Evolutionary conservation across 2,329 filamentous ascomycete genomes (phyloP).

Genomic region (Sclerotinia nivalis): DNA sequence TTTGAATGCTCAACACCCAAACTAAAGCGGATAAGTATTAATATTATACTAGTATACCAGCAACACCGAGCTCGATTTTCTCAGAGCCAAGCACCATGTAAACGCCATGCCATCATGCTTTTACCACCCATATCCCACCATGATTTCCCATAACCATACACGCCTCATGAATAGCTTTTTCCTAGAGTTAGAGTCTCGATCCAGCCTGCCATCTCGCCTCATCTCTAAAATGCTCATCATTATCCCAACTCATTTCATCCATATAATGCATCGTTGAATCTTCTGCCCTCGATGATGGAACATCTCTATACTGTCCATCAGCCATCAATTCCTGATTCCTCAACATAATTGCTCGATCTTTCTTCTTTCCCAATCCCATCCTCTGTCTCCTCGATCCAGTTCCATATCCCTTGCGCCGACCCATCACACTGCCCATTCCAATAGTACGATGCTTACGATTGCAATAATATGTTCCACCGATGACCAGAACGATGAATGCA

Average conservation of each 20-base stretch:
- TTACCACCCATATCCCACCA: background rate
- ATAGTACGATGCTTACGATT: constrained; percentile 38
- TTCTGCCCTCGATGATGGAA: constrained; percentile 19
- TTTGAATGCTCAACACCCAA: background rate
- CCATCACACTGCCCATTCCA: constrained; percentile 40
- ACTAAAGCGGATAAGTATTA: background rate
- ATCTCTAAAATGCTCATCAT: constrained; percentile 4
- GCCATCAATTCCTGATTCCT: constrained; percentile 32
- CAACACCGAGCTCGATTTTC: background rate
- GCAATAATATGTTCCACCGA: constrained; percentile 33
- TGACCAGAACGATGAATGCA: constrained; percentile 34
- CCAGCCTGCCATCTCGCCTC: background rate
- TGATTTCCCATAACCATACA: background rate
- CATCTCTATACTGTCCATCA: constrained; percentile 32
- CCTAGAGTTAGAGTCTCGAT: background rate
- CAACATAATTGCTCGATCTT: constrained; percentile 32
- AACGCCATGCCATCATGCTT: background rate
- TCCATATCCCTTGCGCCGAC: constrained; percentile 38
- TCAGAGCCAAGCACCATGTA: background rate
- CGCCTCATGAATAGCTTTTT: no score
- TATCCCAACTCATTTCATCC: constrained; percentile 19
- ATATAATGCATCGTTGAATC: constrained; percentile 20
- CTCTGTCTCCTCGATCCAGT: constrained; percentile 35
- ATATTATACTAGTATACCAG: background rate
- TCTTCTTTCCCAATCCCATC: constrained; percentile 33